A percentile compares a stretch with the other conserved stretches of the same genome.
phyloP scores from a whole-genome alignment of 768 basidiomycete genomes.

The Leccinellum rugosiceps region DNA sequence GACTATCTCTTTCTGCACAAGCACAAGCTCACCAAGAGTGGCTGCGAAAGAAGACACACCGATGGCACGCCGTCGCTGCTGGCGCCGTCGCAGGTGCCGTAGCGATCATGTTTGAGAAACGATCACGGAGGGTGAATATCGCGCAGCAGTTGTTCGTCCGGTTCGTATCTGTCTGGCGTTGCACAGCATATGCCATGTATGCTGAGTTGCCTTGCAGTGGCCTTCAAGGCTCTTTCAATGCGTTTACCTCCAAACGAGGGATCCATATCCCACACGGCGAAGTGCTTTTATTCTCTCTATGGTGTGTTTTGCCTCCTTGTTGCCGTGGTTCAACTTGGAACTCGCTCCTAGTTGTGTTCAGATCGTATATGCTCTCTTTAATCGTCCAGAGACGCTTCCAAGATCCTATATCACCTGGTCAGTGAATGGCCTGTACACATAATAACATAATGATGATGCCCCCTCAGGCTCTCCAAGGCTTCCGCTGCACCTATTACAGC shows the following conservation, averaged over 20 bases:
- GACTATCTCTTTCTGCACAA: conserved; percentile 59
- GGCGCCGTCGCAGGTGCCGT: conserved; percentile 72
- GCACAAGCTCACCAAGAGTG: conserved; percentile 62
- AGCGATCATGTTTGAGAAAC: conserved; percentile 77
- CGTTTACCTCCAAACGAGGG: conserved; percentile 62
- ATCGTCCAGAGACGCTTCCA: conserved; percentile 84
- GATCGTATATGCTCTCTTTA: conserved; percentile 76
- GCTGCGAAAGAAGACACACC: conserved; percentile 60
- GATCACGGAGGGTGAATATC: conserved; percentile 58
- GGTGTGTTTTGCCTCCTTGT: conserved; percentile 40
- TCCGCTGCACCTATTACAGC: conserved; percentile 58
- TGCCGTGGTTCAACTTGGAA: neutral
- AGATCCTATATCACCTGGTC: conserved; percentile 73
- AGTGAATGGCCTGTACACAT: conserved; percentile 7
- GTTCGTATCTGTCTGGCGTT: conserved; percentile 24
- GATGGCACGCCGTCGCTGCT: conserved; percentile 80
- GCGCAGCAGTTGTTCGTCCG: conserved; percentile 90
- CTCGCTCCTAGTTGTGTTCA: conserved; percentile 62
- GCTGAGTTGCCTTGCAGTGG: conserved; percentile 49
- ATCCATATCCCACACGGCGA: conserved; percentile 80
- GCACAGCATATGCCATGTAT: neutral
- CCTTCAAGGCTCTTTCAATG: conserved; percentile 86
- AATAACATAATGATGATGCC: neutral
- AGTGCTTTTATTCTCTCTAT: conserved; percentile 73
- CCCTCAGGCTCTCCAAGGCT: conserved; percentile 69